Base-by-base conservation (phyloP, 345 rosid species). In the Camelina sativa region DNA sequence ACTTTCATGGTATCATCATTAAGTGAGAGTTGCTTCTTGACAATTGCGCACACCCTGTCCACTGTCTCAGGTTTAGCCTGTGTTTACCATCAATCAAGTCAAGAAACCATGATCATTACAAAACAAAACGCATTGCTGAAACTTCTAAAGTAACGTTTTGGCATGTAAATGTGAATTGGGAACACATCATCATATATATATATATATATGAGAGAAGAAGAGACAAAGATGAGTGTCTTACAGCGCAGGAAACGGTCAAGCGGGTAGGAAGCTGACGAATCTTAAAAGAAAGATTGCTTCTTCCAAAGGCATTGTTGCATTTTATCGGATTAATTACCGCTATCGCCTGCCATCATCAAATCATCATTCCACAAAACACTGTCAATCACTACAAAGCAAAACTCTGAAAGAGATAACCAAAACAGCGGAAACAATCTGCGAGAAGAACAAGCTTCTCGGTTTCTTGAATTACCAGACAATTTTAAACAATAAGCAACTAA, bases 61-160 rank as follows among this genome's bases (percentile, higher is more conserved):
- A 88, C 86, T 13, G 90, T 88, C 72, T 83, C 89, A 15, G 85
- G 74, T 65, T 86, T 86, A 47, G 89, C 93, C 93, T 88, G 80
- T 88, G 80, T 68, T 51, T 8, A 75, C 2, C 41, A 59, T 3
- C 59, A 46, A 10, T 2, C 8, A 20, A 19, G 6, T 6, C 15
- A 34, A 58, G 15, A 4, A 17, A 35, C 11, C n/a, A n/a, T n/a
- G n/a, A n/a, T n/a, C n/a, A n/a, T n/a, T n/a, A 25, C 8, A 15
- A 44, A 15, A 15, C 50, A 46, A 15, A 5, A 44, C 48, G 0
- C 17, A 47, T 16, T 2, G 20, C 22, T n/a, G 7, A 16, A 34
- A 34, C n/a, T 6, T 4, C 1, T 15, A 43, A 11, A 1, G 28
- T 41, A 41, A 41, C n/a, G 13, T 41, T 41, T 41, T 11, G 46